Base-by-base conservation (phyloP, 2,329 filamentous ascomycete genomes). In the Xylariales sp. region DNA sequence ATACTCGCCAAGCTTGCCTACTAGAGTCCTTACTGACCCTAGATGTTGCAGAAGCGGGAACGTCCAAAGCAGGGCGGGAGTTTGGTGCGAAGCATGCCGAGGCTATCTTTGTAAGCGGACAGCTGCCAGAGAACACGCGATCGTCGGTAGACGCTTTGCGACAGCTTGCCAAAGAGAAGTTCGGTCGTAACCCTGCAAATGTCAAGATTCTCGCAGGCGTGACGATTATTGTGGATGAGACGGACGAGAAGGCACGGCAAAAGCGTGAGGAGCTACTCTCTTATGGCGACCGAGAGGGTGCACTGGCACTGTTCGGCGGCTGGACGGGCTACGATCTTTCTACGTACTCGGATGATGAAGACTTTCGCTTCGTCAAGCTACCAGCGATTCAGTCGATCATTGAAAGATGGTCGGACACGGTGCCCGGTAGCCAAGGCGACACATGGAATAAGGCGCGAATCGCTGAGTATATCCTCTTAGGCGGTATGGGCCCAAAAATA, bases 311-410 rank as follows among this genome's bases (percentile, higher is more conserved):
- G 1, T 74, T 78, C 45, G 70, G 67, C 27, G 74, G 75, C 0
- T 78, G 73, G 72, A 78, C 75, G 0, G 77, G 77, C 0, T 76
- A 80, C 41, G 77, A 81, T 49, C 64, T 81, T 8, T 75, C 71
- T 3, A 66, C 67, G 49, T 68, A 80, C 34, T 70, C 74, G 0
- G 55, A 79, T 0, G 78, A 81, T 41, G 68, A 80, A 47, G 73
- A 76, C 5, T 65, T 82, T 45, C 73, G 69, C 1, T 66, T 69
- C 0, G 70, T 65, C 5, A 73, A 81, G 43, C 74, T 73, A 0
- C 63, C 65, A 1, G 74, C 77, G 43, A 71, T 71, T 10, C 61
- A 72, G 19, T 52, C 50, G 14, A 20, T 52, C 2, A 33, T 54
- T 3, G 15, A 47, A 16, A 45, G 49, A 3, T 54, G 51, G 51